Evolutionary conservation across 371 early-diverging fungal species (phyloP).

Genomic region (Mucor saturninus): DNA sequence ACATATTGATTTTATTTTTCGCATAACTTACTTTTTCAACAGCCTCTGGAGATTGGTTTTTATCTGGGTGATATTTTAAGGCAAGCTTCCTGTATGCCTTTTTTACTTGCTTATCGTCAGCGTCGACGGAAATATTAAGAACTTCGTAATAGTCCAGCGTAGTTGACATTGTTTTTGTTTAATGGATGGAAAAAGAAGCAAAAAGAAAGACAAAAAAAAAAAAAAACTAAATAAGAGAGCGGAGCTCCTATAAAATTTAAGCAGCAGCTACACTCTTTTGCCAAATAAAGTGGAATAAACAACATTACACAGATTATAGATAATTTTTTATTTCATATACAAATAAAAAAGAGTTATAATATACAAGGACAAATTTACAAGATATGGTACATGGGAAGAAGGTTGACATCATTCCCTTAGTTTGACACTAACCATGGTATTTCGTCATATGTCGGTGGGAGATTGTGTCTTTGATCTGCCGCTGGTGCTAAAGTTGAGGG

Average conservation of each 20-base stretch:
- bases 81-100: slow-evolving; percentile 52
- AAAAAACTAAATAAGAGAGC: neutral
- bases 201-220: slow-evolving; percentile 8
- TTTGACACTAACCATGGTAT: neutral
- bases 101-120: slow-evolving; percentile 47
- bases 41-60: slow-evolving; percentile 49
- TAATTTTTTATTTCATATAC: no score
- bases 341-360: no score
- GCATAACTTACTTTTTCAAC: slow-evolving; percentile 40
- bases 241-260: no score
- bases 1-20: no score
- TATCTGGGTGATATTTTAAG: slow-evolving; percentile 65
- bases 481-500: neutral
- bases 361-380: no score
- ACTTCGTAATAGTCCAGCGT: slow-evolving; percentile 37
- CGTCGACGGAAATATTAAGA: slow-evolving; percentile 32
- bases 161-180: slow-evolving; percentile 13
- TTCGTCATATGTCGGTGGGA: slow-evolving; percentile 2
- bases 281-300: no score
- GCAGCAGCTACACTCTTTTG: no score
- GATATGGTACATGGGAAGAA: no score
- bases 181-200: slow-evolving; percentile 10
- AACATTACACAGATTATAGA: no score
- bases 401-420: neutral
- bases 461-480: neutral